Percentiles rank a stretch among this genome's conserved stretches.
Evolutionary conservation across 345 rosid genomes (phyloP).

Genomic region (Psidium guajava): DNA sequence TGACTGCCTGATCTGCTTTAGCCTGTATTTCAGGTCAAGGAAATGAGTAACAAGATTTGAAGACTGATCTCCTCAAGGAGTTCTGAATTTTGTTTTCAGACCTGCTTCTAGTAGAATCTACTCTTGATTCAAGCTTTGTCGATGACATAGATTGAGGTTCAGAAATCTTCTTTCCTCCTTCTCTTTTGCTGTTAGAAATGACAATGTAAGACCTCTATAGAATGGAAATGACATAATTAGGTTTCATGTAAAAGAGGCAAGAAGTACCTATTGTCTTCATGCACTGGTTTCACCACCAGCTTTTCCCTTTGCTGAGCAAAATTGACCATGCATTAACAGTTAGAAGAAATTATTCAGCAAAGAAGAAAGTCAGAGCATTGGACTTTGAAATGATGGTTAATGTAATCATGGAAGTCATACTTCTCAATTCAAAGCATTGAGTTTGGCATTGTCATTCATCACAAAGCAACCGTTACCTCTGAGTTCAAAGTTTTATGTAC

Average conservation of each 20-base stretch:
- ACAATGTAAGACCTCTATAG: not conserved
- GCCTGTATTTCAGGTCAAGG: constrained; percentile 16
- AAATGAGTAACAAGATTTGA: not conserved
- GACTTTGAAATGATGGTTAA: not conserved
- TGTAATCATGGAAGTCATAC: not conserved
- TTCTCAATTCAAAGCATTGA: not conserved
- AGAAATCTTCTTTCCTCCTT: constrained; percentile 27
- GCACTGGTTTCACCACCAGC: constrained; percentile 17
- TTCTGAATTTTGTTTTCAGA: constrained; percentile 2
- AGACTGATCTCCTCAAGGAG: not conserved
- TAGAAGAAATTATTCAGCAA: not conserved
- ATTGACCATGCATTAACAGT: not conserved
- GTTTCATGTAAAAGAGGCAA: not conserved
- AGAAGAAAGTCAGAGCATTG: not conserved
- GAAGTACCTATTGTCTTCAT: constrained; percentile 39
- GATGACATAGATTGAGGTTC: constrained; percentile 23
- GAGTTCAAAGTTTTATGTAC: constrained; percentile 10
- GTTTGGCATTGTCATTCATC: not conserved
- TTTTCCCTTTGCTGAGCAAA: constrained; percentile 28
- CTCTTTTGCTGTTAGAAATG: constrained; percentile 23
- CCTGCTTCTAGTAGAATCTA: constrained; percentile 39
- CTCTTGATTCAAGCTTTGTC: constrained; percentile 25
- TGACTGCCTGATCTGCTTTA: constrained; percentile 20
- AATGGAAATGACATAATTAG: not conserved
- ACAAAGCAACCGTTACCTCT: constrained; percentile 15